phyloP scores from a whole-genome alignment of 1,139 yeast species.

The Saccharomyces hybrid region DNA sequence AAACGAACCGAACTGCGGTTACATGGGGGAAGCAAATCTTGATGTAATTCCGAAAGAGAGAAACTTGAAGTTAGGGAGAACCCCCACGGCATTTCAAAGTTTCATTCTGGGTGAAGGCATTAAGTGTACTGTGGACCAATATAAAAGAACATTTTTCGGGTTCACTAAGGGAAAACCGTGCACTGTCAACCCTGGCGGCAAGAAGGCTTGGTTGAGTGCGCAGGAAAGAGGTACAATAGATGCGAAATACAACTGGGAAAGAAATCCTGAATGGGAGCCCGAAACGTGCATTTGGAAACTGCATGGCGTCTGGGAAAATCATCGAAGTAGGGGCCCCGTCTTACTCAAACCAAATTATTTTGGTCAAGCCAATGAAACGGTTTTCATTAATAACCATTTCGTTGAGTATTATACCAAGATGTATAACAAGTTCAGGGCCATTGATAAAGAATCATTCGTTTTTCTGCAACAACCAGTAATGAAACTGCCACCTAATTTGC shows the following conservation, averaged over 20 bases:
- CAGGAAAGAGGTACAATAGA: slow-evolving; percentile 41
- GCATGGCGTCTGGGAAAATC: slow-evolving; percentile 66
- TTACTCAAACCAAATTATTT: slow-evolving; percentile 45
- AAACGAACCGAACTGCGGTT: slow-evolving; percentile 78
- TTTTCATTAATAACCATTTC: slow-evolving; percentile 56
- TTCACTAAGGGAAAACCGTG: slow-evolving; percentile 55
- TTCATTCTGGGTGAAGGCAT: slow-evolving; percentile 66
- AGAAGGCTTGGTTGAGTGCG: slow-evolving; percentile 54
- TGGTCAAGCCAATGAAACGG: slow-evolving; percentile 41
- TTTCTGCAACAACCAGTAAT: slow-evolving; percentile 80
- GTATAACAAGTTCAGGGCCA: slow-evolving; percentile 42
- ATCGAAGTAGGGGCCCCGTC: slow-evolving; percentile 26
- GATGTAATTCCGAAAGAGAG: slow-evolving; percentile 43
- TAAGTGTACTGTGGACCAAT: slow-evolving; percentile 55
- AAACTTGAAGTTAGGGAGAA: slow-evolving; percentile 54
- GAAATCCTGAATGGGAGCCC: slow-evolving; percentile 55
- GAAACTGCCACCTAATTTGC: slow-evolving; percentile 65
- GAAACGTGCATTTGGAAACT: slow-evolving; percentile 76
- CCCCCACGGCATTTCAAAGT: slow-evolving; percentile 58
- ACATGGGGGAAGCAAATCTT: slow-evolving; percentile 47
- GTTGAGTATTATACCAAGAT: slow-evolving; percentile 48
- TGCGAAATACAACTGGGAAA: slow-evolving; percentile 56
- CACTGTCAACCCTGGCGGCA: slow-evolving; percentile 59
- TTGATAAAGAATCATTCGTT: slow-evolving; percentile 44
- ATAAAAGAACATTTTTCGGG: slow-evolving; percentile 61